These are phyloP conservation scores for Thalia dealbata DNA, from an alignment of 176 grass and related monocot species.

Conservation along the genomic window DNA sequence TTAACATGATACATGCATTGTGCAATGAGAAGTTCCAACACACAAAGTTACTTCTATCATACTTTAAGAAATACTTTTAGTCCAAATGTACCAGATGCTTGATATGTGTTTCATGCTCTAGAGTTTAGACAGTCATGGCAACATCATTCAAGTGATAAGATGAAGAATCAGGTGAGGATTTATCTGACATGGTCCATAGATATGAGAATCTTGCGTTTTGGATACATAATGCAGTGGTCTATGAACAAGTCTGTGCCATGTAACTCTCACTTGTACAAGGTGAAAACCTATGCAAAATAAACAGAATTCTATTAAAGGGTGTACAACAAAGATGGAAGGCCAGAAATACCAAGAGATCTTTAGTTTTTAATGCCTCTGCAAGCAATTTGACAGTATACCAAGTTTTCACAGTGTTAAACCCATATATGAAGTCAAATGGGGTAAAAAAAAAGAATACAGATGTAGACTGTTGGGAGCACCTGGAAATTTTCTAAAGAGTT, in stretches of 20 bases:
- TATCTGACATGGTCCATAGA: background rate
- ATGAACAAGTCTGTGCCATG: background rate
- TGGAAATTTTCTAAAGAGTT: slow-evolving; percentile 76
- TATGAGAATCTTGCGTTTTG: background rate
- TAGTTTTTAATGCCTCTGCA: background rate
- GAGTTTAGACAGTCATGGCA: background rate
- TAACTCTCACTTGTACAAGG: background rate
- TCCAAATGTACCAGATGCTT: background rate
- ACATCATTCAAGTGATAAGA: background rate
- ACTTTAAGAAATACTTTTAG: background rate
- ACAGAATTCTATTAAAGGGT: background rate
- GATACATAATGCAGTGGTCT: background rate
- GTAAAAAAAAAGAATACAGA: background rate
- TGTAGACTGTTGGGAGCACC: slow-evolving; percentile 31
- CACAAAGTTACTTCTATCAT: background rate
- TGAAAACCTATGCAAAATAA: background rate
- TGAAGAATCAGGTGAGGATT: background rate
- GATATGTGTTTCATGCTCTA: background rate
- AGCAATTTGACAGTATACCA: background rate
- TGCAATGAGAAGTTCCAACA: background rate
- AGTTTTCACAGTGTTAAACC: background rate
- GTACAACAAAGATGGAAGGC: background rate
- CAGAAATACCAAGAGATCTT: background rate
- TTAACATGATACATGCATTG: background rate
- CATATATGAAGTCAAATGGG: background rate